Evolutionary conservation across 208 protist species (phyloP), one percentile per base, ranked within the genome.

Genomic region (Leishmania major): DNA sequence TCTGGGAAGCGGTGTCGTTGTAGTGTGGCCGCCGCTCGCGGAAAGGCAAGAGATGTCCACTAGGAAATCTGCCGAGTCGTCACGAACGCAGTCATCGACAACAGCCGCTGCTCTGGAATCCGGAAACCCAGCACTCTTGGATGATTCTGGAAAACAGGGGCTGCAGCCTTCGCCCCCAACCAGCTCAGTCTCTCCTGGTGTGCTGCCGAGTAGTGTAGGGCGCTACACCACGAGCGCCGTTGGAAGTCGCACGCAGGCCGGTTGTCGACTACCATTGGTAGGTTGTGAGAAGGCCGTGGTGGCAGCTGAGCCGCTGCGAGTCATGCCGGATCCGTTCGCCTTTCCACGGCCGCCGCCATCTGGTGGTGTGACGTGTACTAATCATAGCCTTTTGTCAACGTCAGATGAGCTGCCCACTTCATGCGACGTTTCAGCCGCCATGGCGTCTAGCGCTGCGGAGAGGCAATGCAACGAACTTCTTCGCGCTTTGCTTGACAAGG

Each of bases 401-500:
- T 13, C 70, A 74, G 28, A 35, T 15, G 10, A 22, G 25, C 45
- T 35, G 70, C 45, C 25, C 7, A 43, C 73, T 22, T 43, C 17
- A 13, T 31, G 53, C 19, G 35, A 13, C 53, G 53, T 45, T 47
- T 43, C 53, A 17, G 47, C 51, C 15, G 19, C 53, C 15, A 47
- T 66, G 55, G 28, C 75, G n/a, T 22, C 75, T 49, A 25, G 19
- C 43, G 40, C 53, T 40, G 47, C 76, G 8, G 85, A 87, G 62
- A 19, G 77, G 25, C 78, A 80, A 31, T 92, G 87, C 72, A 87
- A 83, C 66, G 93, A 96, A 84, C 79, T 96, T 37, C 76, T 96
- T 64, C 83, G 90, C 60, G 90, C 90, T 37, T 77, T 96, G 71
- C 82, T 95, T 47, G 90, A 94, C 71, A 96, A 95, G 69, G 93